phyloP scores from a whole-genome alignment of 1,139 yeast genomes.

The Lizanozyma gosingica region DNA sequence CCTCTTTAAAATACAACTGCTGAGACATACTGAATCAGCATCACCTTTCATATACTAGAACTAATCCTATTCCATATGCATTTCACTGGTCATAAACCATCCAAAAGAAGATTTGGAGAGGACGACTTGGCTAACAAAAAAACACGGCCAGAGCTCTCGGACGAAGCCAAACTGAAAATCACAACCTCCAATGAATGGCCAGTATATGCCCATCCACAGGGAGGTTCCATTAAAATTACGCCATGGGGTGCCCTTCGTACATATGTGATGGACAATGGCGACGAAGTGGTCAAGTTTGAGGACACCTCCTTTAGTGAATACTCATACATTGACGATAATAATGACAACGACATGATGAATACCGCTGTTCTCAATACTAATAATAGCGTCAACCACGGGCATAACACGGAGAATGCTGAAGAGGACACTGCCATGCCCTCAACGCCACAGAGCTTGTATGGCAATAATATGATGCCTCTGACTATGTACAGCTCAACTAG shows the following conservation, averaged over 20 bases:
- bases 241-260: slow-evolving; percentile 40
- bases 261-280: slow-evolving; percentile 16
- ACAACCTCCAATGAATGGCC: slow-evolving; percentile 45
- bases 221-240: slow-evolving; percentile 54
- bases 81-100: background rate
- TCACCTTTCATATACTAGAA: no score
- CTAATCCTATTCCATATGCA: no score
- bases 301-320: slow-evolving; percentile 33
- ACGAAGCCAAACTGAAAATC: slow-evolving; percentile 7
- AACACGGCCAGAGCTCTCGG: slow-evolving; percentile 10
- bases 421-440: slow-evolving; percentile 15
- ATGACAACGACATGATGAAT: slow-evolving; percentile 6
- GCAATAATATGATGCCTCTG: slow-evolving; percentile 1
- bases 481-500: background rate
- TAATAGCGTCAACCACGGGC: no score
- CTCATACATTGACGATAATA: slow-evolving; percentile 15
- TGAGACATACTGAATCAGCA: no score
- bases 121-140: slow-evolving; percentile 15
- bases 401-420: background rate
- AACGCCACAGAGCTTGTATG: slow-evolving; percentile 29
- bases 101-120: slow-evolving; percentile 19
- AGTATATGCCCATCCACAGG: slow-evolving; percentile 53
- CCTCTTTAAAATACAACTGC: background rate
- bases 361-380: background rate
- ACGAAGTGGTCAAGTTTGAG: slow-evolving; percentile 32